Percentiles rank a stretch among this genome's conserved stretches.
phyloP scores from a whole-genome alignment of 441 rosid genomes.

The Populus hybrid region DNA sequence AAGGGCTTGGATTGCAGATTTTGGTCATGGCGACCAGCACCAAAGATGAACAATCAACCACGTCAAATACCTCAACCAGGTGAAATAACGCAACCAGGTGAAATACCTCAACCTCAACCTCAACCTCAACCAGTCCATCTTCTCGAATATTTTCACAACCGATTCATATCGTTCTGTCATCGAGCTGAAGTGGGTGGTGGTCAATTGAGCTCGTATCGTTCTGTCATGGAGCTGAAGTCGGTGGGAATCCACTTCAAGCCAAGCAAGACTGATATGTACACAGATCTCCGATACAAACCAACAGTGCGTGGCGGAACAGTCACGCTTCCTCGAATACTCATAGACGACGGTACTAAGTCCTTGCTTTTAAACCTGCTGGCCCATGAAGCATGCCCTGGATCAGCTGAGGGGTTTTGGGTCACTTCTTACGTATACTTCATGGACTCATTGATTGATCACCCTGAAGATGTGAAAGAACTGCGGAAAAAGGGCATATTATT shows the following conservation, averaged over 20 bases:
- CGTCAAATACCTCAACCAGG: too few species aligned
- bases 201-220: not conserved
- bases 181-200: not conserved
- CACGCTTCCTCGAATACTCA: not conserved
- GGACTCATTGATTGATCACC: too few species aligned
- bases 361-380: constrained; percentile 23
- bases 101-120: too few species aligned
- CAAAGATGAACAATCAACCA: too few species aligned
- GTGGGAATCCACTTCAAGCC: not conserved
- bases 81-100: too few species aligned
- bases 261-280: not conserved
- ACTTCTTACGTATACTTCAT: too few species aligned
- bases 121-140: not conserved
- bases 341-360: not conserved
- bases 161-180: not conserved
- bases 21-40: too few species aligned
- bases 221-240: not conserved
- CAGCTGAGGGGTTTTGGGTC: too few species aligned
- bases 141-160: not conserved
- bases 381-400: constrained; percentile 13
- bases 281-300: not conserved
- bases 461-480: too few species aligned
- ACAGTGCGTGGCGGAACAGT: not conserved
- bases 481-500: too few species aligned
- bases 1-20: not conserved